phyloP scores from a whole-genome alignment of 257 asterid genomes.

The Solanum medicagineum region DNA sequence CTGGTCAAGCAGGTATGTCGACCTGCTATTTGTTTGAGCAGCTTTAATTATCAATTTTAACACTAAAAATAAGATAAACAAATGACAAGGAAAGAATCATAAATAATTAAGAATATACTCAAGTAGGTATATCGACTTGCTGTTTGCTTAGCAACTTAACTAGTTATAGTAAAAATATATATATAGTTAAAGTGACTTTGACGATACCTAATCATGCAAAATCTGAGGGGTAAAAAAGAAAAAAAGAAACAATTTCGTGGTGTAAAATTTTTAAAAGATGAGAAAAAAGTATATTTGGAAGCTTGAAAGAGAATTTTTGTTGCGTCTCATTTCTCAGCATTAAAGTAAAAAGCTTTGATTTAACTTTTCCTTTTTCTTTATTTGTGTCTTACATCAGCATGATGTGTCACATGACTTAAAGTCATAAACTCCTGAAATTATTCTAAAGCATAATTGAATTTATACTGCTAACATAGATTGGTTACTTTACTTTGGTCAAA shows the following conservation, averaged over 20 bases:
- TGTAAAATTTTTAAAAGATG: neutral
- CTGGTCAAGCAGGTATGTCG: too few relatives aligned
- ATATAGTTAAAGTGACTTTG: constrained; percentile 15
- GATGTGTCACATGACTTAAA: neutral
- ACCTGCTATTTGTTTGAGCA: too few relatives aligned
- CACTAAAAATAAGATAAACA: too few relatives aligned
- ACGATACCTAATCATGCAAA: constrained; percentile 12
- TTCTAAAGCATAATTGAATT: neutral
- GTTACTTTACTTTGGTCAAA: neutral
- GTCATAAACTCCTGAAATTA: neutral
- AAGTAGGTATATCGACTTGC: too few relatives aligned
- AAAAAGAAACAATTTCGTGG: constrained; percentile 6
- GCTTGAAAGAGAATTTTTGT: constrained; percentile 22
- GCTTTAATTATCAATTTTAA: too few relatives aligned
- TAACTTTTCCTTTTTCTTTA: neutral
- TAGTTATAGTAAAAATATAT: too few relatives aligned
- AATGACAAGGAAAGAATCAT: too few relatives aligned
- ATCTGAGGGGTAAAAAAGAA: neutral
- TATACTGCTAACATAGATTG: neutral
- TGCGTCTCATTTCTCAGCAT: neutral
- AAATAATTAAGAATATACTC: too few relatives aligned
- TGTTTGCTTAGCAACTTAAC: too few relatives aligned
- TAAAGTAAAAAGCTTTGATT: neutral
- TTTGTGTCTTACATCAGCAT: constrained; percentile 5
- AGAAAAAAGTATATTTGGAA: constrained; percentile 15